Percentiles rank a stretch among this genome's conserved stretches.
Evolutionary conservation across 345 rosid genomes (phyloP).

Genomic region (Eucalyptus marginata): DNA sequence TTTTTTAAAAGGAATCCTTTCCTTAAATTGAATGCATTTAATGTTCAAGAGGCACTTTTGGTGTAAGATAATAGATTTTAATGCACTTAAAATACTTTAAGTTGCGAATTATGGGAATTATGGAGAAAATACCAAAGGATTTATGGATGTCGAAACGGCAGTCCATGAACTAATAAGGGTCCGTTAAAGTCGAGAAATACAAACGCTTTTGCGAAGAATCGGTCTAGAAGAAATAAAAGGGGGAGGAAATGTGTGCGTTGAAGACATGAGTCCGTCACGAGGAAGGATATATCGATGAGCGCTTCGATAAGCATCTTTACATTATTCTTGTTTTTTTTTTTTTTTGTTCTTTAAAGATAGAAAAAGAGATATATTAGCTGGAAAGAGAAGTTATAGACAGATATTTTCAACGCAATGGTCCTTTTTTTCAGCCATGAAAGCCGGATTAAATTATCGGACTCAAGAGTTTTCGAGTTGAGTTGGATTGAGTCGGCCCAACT

Average conservation of each 20-base stretch:
- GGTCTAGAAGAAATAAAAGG: not conserved
- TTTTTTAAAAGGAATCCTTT: too few relatives aligned
- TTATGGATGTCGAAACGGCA: not conserved
- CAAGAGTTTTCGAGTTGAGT: too few relatives aligned
- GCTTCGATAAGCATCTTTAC: not conserved
- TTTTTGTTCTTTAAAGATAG: too few relatives aligned
- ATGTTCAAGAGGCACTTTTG: too few relatives aligned
- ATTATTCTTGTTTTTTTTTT: too few relatives aligned
- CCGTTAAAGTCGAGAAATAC: not conserved
- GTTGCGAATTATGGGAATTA: not conserved
- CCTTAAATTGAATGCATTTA: too few relatives aligned
- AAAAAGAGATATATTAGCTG: not conserved
- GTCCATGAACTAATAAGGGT: not conserved
- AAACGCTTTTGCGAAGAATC: not conserved
- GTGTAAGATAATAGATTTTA: not conserved
- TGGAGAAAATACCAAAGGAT: not conserved
- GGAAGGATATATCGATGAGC: not conserved
- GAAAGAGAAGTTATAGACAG: too few relatives aligned
- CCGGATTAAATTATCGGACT: too few relatives aligned
- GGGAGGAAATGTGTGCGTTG: not conserved
- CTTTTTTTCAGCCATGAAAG: too few relatives aligned
- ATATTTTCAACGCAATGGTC: too few relatives aligned
- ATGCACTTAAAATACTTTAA: not conserved
- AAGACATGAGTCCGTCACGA: not conserved
- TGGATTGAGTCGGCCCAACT: too few relatives aligned